phyloP scores from a whole-genome alignment of 2,329 filamentous ascomycete genomes.

The Xylaria sp. region DNA sequence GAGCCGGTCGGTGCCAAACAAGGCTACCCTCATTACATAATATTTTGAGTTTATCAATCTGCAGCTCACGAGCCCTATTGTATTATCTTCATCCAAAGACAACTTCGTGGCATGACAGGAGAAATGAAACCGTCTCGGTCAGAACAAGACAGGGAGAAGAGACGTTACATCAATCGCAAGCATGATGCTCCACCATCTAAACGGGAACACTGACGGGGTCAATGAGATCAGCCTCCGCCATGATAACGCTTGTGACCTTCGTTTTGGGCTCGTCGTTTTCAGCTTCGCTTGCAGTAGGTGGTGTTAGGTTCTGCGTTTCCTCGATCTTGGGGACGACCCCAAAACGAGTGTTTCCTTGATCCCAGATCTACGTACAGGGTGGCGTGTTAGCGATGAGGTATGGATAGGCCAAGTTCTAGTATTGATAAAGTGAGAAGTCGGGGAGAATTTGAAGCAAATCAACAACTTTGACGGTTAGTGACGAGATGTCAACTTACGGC shows the following conservation, averaged over 20 bases:
- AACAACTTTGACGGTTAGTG: background rate
- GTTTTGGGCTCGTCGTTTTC: conserved; percentile 30
- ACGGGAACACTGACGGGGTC: conserved; percentile 15
- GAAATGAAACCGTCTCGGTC: too few relatives aligned
- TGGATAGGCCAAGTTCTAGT: background rate
- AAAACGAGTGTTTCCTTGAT: conserved; percentile 64
- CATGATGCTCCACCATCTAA: conserved; percentile 15
- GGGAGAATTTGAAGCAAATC: too few relatives aligned
- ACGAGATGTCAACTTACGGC: conserved; percentile 47
- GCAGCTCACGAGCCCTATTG: too few relatives aligned
- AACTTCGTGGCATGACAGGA: too few relatives aligned
- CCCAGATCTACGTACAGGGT: conserved; percentile 60
- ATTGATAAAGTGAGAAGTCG: too few relatives aligned
- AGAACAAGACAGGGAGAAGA: background rate
- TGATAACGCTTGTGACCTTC: conserved; percentile 28
- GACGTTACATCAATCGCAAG: conserved; percentile 4
- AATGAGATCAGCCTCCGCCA: conserved; percentile 25
- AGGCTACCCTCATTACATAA: too few relatives aligned
- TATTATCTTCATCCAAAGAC: too few relatives aligned
- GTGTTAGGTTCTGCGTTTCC: conserved; percentile 43
- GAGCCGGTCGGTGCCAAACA: too few relatives aligned
- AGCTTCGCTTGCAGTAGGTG: conserved; percentile 16
- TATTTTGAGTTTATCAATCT: too few relatives aligned
- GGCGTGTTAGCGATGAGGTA: conserved; percentile 1
- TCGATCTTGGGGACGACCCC: conserved; percentile 63